Base-by-base conservation (phyloP, 2,329 filamentous ascomycete genomes). In the Cytospora chrysosperma region DNA sequence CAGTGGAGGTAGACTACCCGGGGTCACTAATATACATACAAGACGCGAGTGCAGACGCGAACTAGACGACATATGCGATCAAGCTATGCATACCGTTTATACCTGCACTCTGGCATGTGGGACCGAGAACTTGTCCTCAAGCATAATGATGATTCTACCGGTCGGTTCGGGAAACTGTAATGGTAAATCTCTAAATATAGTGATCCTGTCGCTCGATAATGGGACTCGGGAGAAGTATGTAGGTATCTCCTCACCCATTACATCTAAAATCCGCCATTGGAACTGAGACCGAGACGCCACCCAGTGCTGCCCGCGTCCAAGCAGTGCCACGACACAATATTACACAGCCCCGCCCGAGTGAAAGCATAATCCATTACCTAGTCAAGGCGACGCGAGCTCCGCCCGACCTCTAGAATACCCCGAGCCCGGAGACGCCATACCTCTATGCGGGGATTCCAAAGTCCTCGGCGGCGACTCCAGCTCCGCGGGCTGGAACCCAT, bases 381-480 rank as follows among this genome's bases (percentile, higher is more conserved):
- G n/a, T 61, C 58, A 61, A 24, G 37, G 51, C 17, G 51, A 55
- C 10, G 37, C 51, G 8, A 61, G 58, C 24, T 61, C 58, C 10
- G 37, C 37, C 12, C 51, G 58, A 43, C 58, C 53, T 30, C 55
- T 37, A n/a, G 27, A 10, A 19, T 57, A 30, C 15, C 53, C 43
- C 3, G n/a, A 52, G 19, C 26, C 53, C 53, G 59, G 37, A 28
- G 59, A 57, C 19, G 53, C 57, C 17, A 56, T 27, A 9, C 59
- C 47, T 51, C 58, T 55, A 37, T 40, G 32, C 24, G 61, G 64
- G 37, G 64, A 64, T 37, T 66, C 64, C 56, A 66, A 53, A 50
- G 21, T 55, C 58, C 58, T 61, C 51, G 30, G 43, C 27, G 61
- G 64, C 37, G 64, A 64, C 49, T 66, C 64, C 56, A 66, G 49